A percentile compares a stretch with the other conserved stretches of the same genome.
These are phyloP conservation scores for Ascodesmis nigricans DNA, from an alignment of 495 filamentous ascomycete genomes.

Conservation along the genomic window DNA sequence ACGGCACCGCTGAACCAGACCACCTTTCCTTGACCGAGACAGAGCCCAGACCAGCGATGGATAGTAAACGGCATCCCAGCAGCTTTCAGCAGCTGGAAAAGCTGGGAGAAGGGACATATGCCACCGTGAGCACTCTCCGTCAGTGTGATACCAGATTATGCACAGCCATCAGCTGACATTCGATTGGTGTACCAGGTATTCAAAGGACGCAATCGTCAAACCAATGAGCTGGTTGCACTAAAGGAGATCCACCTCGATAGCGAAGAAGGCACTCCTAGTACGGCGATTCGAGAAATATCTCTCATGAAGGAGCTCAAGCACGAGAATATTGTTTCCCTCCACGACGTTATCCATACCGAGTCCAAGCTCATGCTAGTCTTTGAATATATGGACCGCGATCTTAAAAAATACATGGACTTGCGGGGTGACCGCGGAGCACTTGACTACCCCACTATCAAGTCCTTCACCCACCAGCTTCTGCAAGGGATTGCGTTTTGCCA, in stretches of 20 bases:
- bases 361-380: slow-evolving; percentile 99
- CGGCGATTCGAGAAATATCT: slow-evolving; percentile 93
- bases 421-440: slow-evolving; percentile 63
- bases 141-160: slow-evolving; percentile 2
- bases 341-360: slow-evolving; percentile 98
- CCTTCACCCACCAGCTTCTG: slow-evolving; percentile 90
- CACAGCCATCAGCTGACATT: too few relatives aligned
- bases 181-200: slow-evolving; percentile 50
- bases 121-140: slow-evolving; percentile 44
- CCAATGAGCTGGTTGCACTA: slow-evolving; percentile 83
- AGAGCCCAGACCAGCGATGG: slow-evolving; percentile 53
- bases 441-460: slow-evolving; percentile 73
- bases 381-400: slow-evolving; percentile 91
- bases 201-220: slow-evolving; percentile 92
- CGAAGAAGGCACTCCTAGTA: slow-evolving; percentile 95
- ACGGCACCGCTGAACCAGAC: too few relatives aligned
- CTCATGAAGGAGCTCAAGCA: slow-evolving; percentile 99
- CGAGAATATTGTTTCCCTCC: slow-evolving; percentile 87
- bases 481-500: slow-evolving; percentile 92
- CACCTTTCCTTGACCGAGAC: too few relatives aligned
- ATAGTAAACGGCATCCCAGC: slow-evolving; percentile 71
- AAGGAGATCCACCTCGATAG: slow-evolving; percentile 99
- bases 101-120: slow-evolving; percentile 96
- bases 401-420: slow-evolving; percentile 99
- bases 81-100: slow-evolving; percentile 98